These are phyloP conservation scores for Cutaneotrichosporon mucoides DNA, from an alignment of 1,284 basidiomycete species.

Conservation along the genomic window DNA sequence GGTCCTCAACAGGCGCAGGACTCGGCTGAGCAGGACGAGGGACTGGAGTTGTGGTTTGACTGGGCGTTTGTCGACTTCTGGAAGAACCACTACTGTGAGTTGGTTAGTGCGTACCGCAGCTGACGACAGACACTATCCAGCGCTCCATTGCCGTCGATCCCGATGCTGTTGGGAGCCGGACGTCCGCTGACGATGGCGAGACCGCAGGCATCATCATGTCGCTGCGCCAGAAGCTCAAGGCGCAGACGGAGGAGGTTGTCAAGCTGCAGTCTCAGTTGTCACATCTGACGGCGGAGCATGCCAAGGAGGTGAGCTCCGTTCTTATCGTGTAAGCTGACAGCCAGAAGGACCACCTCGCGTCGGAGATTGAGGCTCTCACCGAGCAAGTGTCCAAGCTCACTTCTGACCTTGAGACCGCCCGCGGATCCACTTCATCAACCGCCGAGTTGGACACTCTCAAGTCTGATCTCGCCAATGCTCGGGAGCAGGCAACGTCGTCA, in stretches of 20 bases:
- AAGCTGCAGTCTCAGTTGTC: slow-evolving; percentile 45
- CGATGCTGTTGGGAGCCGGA: slow-evolving; percentile 46
- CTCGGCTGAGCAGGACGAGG: slow-evolving; percentile 53
- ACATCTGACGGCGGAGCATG: slow-evolving; percentile 37
- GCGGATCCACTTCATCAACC: slow-evolving; percentile 15
- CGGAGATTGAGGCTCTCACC: slow-evolving; percentile 42
- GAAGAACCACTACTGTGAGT: slow-evolving; percentile 92
- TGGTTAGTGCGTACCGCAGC: background rate
- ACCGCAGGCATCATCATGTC: slow-evolving; percentile 72
- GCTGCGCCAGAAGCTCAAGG: slow-evolving; percentile 71
- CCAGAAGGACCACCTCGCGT: slow-evolving; percentile 51
- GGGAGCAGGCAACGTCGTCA: slow-evolving; percentile 21
- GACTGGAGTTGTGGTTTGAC: slow-evolving; percentile 94
- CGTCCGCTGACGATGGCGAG: slow-evolving; percentile 66
- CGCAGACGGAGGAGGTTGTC: slow-evolving; percentile 64
- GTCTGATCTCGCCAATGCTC: slow-evolving; percentile 28
- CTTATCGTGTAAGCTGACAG: slow-evolving; percentile 4
- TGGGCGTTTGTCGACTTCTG: slow-evolving; percentile 99
- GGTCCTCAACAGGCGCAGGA: slow-evolving; percentile 36
- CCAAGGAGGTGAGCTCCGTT: slow-evolving; percentile 49
- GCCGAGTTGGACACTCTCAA: slow-evolving; percentile 30
- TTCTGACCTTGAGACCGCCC: slow-evolving; percentile 14
- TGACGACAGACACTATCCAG: slow-evolving; percentile 53
- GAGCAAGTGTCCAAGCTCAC: slow-evolving; percentile 39
- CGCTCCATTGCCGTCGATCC: slow-evolving; percentile 55